Evolutionary conservation across 805 yeast species (phyloP), one percentile per base, ranked within the genome.

Genomic region (Saccharomycopsis sp.): DNA sequence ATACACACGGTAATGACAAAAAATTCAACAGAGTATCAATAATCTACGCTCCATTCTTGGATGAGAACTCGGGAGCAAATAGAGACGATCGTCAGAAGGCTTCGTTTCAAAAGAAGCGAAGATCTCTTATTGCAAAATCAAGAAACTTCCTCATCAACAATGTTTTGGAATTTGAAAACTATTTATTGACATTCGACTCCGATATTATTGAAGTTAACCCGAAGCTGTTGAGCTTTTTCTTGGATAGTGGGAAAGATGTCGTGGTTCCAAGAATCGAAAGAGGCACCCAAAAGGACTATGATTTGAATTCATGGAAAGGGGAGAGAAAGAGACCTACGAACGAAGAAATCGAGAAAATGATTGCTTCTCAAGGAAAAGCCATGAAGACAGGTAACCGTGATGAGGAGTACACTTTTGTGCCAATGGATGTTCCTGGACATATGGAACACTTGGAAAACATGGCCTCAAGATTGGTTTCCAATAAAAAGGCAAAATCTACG

Each of bases 291-390:
- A 37, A 34, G 23, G 63, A 62, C 35, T 62, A 62, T 45, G 67
- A 62, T 45, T 51, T 51, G 42, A 62, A 62, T 45, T 53, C 65
- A 3, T 62, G 67, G 67, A 49, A 43, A 4, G 65, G 67, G 4
- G 30, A 33, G 13, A 52, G 67, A 41, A 37, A 16, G 3, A 38
- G 25, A 16, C 66, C 66, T n/a, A 39, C 37, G 5, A 45, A 35
- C 7, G 55, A 49, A 32, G 54, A 55, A 18, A 34, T 36, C 2
- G 27, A 5, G 4, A 39, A 45, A 20, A 33, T 54, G 16, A 19
- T 18, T 4, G 41, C 41, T 4, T 62, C 65, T 4, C 39, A 40
- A 13, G 48, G 61, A 34, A 37, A 18, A 4, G 43, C 38, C n/a
- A 62, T 64, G n/a, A 32, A 33, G 4, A 50, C 41, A 20, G 50